Evolutionary conservation across 805 yeast species (phyloP).

Genomic region (Candida palmyrensis): DNA sequence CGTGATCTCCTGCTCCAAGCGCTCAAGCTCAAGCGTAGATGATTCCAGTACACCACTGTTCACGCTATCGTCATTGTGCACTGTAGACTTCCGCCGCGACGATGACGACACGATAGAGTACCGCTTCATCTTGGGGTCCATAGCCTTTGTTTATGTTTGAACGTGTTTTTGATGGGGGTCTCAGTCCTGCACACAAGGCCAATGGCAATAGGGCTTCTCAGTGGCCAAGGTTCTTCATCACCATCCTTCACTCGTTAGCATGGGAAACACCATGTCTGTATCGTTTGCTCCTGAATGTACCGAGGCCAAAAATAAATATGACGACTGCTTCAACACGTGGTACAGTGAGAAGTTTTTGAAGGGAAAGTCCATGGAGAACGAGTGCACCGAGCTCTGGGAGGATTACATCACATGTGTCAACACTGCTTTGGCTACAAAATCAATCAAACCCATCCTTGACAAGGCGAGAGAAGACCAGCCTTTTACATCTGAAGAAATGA

Average conservation of each 20-base stretch:
- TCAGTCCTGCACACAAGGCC: not conserved
- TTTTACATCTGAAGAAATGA: conserved; percentile 39
- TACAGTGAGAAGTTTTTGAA: conserved; percentile 78
- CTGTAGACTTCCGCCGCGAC: conserved; percentile 26
- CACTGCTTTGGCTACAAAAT: conserved; percentile 61
- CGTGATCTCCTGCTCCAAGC: conserved; percentile 76
- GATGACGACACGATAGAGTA: conserved; percentile 31
- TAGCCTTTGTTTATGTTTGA: too few relatives aligned
- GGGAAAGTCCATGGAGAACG: conserved; percentile 59
- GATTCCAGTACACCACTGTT: conserved; percentile 10
- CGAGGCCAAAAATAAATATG: conserved; percentile 77
- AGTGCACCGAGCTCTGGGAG: conserved; percentile 87
- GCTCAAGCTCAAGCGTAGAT: conserved; percentile 43
- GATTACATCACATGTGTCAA: conserved; percentile 86
- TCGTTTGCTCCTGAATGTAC: conserved; percentile 98
- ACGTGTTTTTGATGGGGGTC: too few relatives aligned
- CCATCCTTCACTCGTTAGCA: conserved; percentile 11
- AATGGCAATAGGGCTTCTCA: not conserved
- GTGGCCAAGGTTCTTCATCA: not conserved
- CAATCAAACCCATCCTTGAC: conserved; percentile 77
- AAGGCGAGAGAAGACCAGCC: conserved; percentile 91
- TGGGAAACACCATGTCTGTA: conserved; percentile 47
- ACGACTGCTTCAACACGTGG: conserved; percentile 93
- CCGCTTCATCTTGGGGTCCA: conserved; percentile 26
- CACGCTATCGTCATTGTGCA: conserved; percentile 7